phyloP scores from a whole-genome alignment of 306 rosid species.

The Castanea sativa region DNA sequence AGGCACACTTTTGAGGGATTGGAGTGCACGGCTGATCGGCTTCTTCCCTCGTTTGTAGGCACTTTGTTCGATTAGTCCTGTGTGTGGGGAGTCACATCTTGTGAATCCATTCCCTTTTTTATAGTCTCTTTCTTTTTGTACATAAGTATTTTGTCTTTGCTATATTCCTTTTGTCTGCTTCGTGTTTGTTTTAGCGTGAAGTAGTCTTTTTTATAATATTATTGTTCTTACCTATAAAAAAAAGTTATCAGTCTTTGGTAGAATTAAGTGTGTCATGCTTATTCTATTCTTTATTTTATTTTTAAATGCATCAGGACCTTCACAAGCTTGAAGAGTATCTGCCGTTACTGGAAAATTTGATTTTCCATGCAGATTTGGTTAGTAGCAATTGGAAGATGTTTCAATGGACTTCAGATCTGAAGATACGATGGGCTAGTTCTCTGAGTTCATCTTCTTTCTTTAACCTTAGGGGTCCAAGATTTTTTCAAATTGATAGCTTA shows the following conservation, averaged over 20 bases:
- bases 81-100: too few relatives aligned
- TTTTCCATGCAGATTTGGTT: constrained; percentile 29
- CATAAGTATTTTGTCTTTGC: too few relatives aligned
- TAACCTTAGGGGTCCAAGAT: constrained; percentile 47
- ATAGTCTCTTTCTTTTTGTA: too few relatives aligned
- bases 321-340: constrained; percentile 64
- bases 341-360: constrained; percentile 64
- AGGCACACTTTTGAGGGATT: too few relatives aligned
- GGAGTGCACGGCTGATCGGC: too few relatives aligned
- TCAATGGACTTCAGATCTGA: constrained; percentile 46
- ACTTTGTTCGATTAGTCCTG: too few relatives aligned
- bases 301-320: constrained; percentile 51
- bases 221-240: too few relatives aligned
- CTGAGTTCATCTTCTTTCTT: constrained; percentile 55
- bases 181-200: too few relatives aligned
- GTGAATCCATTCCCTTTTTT: too few relatives aligned
- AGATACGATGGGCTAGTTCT: constrained; percentile 66
- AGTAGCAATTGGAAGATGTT: constrained; percentile 20
- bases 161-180: too few relatives aligned
- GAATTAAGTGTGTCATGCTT: neutral
- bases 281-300: neutral
- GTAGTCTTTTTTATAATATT: too few relatives aligned
- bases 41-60: too few relatives aligned
- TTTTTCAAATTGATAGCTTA: constrained; percentile 53
- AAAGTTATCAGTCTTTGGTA: neutral